Evolutionary conservation across 352 stramenopile genomes (phyloP), one percentile per base, ranked within the genome.

Genomic region (Globisporangium orthogonon): DNA sequence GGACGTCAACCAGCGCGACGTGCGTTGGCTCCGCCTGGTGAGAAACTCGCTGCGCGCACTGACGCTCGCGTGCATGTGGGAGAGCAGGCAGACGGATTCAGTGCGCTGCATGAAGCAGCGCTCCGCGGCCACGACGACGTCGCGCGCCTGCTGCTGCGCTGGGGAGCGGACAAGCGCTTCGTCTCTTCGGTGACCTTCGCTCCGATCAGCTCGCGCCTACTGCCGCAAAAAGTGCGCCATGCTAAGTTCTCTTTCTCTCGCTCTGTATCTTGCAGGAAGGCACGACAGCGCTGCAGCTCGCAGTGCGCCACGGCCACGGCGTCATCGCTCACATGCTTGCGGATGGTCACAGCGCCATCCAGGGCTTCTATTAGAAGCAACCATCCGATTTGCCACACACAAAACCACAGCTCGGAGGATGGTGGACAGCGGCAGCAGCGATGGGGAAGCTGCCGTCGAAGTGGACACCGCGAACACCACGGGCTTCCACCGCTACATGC

Each of bases 1-100:
- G 9, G 64, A 87, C 41, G 76, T 83, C 23, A 81, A 90, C 61
- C 77, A 82, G 56, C 66, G 77, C 37, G 79, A 90, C 39, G 79
- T 87, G 58, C 30, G 68, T 54, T 4, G 1, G 14, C 10, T 4
- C 23, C 23, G 23, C 23, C 23, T 23, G 23, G 23, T 23, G 23
- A 23, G 23, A 23, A 23, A 23, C 23, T 23, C 23, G 23, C 23
- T 23, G 23, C 23, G 23, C 23, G 23, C 23, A 23, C 23, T 23
- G 23, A 23, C 23, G 23, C 23, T 23, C 23, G 23, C 23, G 23
- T 23, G 23, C 23, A 23, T 23, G 23, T 23, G 23, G 23, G 23
- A 23, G 17, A 7, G 14, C n/a, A 90, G 79, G 81, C 73, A 1
- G 79, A 90, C 50, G 79, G 77, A 54, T 87, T 87, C 54, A 87